Base-by-base conservation (phyloP, 2,329 filamentous ascomycete species). In the Fusarium heterosporum region DNA sequence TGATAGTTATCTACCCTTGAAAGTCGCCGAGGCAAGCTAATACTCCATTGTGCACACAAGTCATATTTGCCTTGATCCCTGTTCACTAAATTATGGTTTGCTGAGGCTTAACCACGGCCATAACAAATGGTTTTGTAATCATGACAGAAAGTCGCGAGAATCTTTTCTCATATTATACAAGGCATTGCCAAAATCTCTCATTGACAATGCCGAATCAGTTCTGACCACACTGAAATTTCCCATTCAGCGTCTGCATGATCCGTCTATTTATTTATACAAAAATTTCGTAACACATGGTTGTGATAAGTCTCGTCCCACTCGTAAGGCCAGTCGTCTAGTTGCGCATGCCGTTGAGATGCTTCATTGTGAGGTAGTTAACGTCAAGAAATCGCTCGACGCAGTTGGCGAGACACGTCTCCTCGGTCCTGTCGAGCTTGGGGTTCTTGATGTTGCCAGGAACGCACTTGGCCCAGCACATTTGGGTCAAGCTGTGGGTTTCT, bases 391-490 rank as follows among this genome's bases (percentile, higher is more conserved):
- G 86, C 74, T 97, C 92, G 56, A 98, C 93, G 76, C 96, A 99
- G 83, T 97, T 97, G 78, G 89, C 84, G 77, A 97, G 86, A 79
- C 96, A 99, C 10, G 84, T 81, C 82, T 96, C 90, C 82, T 99
- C 96, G 64, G 80, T 83, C 74, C 85, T 87, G 70, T 96, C 93
- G 70, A 99, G 83, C 73, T 88, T 87, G 28, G 88, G 87, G 63
- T 84, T 86, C 71, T 89, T 89, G 77, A 97, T 90, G 58, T 84
- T 85, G 53, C 88, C 84, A 10, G 91, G 90, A 63, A 97, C 84
- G 84, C 96, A 99, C 83, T 97, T 98, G 77, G 90, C 93, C 89
- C 94, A 99, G 87, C 96, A 99, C 62, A 91, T 87, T 73, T 96
- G 91, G 41, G 84, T 87, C 52, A 88, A 74, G 65, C 76, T 79